Base-by-base conservation (phyloP, 2,329 filamentous ascomycete species). In the Helicocarpus griseus region DNA sequence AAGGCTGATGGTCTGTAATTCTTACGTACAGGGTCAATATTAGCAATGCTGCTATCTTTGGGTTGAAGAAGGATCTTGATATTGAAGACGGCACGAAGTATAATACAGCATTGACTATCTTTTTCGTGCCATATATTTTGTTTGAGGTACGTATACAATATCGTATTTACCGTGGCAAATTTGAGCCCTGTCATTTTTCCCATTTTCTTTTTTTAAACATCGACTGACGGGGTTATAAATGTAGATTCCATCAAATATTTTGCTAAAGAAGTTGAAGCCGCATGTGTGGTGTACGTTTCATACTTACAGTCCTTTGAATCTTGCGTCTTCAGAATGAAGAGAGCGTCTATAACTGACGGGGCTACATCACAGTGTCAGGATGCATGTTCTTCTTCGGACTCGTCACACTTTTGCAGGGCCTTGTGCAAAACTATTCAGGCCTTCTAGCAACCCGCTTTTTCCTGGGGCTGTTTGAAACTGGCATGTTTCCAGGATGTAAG, bases 301-400 rank as follows among this genome's bases (percentile, higher is more conserved):
- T 13, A 4, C 7, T n/a, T 29, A 8, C 40, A 7, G 26, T 39
- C 9, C 31, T 33, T 44, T 24, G 1, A 11, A 6, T 41, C 28
- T 8, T 24, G n/a, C 41, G 17, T 31, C 5, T 49, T 50, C 33
- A 6, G 26, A 11, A 14, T 26, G 13, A 36, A 43, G 45, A n/a
- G 36, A 21, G 31, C 29, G 51, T 36, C 40, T 40, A 22, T 48
- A 50, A 46, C 9, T 38, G 40, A 38, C 26, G 7, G n/a, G n/a
- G n/a, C 28, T 11, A 46, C 29, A 8, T 46, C 45, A 4, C 51
- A 74, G 71, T 95, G 22, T 82, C 85, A 3, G 64, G 81, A 49
- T 95, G 90, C 72, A 95, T 95, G 85, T 86, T 91, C 57, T 71
- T 81, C 53, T 96, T 95, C 59, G 87, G 88, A 8, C 72, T 94